phyloP scores from a whole-genome alignment of 495 filamentous ascomycete species.

The Aspergillus homomorphus region DNA sequence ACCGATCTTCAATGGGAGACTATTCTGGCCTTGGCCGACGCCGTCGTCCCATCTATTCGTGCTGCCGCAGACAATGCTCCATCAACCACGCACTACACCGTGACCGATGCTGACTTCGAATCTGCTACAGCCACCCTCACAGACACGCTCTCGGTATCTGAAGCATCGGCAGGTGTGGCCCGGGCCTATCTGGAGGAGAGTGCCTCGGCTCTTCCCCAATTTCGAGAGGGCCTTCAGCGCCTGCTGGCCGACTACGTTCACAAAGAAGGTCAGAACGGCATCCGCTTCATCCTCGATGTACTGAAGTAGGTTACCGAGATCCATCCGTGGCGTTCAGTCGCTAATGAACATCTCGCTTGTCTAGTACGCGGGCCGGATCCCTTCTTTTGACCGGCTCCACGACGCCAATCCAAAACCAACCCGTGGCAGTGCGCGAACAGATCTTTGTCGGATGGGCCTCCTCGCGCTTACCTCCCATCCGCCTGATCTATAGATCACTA shows the following conservation, averaged over 20 bases:
- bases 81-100: conserved; percentile 31
- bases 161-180: conserved; percentile 28
- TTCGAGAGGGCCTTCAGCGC: conserved; percentile 44
- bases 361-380: conserved; percentile 66
- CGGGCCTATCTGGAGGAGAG: conserved; percentile 48
- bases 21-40: conserved; percentile 52
- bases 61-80: conserved; percentile 24
- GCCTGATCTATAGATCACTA: conserved; percentile 54
- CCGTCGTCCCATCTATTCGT: conserved; percentile 52
- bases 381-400: conserved; percentile 64
- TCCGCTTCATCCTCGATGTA: conserved; percentile 49
- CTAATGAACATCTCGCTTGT: not conserved
- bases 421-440: conserved; percentile 55
- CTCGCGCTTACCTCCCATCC: conserved; percentile 57
- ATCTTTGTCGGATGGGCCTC: conserved; percentile 57
- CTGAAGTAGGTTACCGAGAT: conserved; percentile 46
- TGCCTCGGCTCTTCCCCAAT: conserved; percentile 45
- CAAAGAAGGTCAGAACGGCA: conserved; percentile 46
- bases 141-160: conserved; percentile 25
- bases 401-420: conserved; percentile 61
- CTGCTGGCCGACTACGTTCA: conserved; percentile 42
- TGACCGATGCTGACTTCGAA: conserved; percentile 33
- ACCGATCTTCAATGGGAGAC: conserved; percentile 55
- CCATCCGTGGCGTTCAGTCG: conserved; percentile 1
- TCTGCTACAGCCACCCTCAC: conserved; percentile 23